A percentile compares a stretch with the other conserved stretches of the same genome.
These are phyloP conservation scores for Teratosphaeriaceae sp. DNA, from an alignment of 2,329 filamentous ascomycete species.

Conservation along the genomic window DNA sequence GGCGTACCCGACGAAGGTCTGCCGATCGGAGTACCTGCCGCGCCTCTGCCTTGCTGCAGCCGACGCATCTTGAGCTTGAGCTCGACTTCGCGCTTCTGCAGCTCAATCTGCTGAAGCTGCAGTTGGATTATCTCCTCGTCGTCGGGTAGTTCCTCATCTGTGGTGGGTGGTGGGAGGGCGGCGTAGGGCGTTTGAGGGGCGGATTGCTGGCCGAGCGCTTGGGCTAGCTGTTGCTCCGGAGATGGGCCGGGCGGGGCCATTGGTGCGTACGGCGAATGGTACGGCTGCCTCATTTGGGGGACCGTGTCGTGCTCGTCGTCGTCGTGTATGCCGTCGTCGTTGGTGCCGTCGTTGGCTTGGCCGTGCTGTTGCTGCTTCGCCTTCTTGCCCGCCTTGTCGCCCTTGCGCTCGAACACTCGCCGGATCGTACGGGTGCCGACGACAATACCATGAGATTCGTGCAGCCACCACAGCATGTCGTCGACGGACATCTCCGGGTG, in stretches of 20 bases:
- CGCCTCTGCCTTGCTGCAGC: slow-evolving; percentile 23
- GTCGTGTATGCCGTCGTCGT: slow-evolving; percentile 14
- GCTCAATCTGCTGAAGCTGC: slow-evolving; percentile 29
- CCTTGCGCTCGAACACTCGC: slow-evolving; percentile 32
- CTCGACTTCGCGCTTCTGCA: slow-evolving; percentile 32
- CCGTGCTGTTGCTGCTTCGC: slow-evolving; percentile 10
- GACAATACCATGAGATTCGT: slow-evolving; percentile 31
- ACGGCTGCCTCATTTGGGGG: slow-evolving; percentile 11
- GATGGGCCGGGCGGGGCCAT: slow-evolving; percentile 19
- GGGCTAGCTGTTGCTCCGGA: slow-evolving; percentile 26
- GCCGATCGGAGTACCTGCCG: slow-evolving; percentile 4
- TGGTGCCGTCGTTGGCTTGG: not conserved
- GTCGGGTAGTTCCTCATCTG: slow-evolving; percentile 19
- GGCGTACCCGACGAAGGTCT: slow-evolving; percentile 3
- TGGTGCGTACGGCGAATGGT: slow-evolving; percentile 30
- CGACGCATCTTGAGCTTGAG: slow-evolving; percentile 31
- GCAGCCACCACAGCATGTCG: slow-evolving; percentile 34
- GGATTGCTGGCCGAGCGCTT: slow-evolving; percentile 20
- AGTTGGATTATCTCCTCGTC: slow-evolving; percentile 32
- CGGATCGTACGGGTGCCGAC: slow-evolving; percentile 32
- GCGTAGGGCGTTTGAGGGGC: slow-evolving; percentile 16
- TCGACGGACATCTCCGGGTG: slow-evolving; percentile 31
- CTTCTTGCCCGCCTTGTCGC: slow-evolving; percentile 24
- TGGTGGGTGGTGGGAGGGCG: slow-evolving; percentile 8
- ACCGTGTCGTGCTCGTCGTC: slow-evolving; percentile 17